Percentiles rank a stretch among this genome's conserved stretches.
These are phyloP conservation scores for Boletales sp. DNA, from an alignment of 768 basidiomycete genomes.

Conservation along the genomic window DNA sequence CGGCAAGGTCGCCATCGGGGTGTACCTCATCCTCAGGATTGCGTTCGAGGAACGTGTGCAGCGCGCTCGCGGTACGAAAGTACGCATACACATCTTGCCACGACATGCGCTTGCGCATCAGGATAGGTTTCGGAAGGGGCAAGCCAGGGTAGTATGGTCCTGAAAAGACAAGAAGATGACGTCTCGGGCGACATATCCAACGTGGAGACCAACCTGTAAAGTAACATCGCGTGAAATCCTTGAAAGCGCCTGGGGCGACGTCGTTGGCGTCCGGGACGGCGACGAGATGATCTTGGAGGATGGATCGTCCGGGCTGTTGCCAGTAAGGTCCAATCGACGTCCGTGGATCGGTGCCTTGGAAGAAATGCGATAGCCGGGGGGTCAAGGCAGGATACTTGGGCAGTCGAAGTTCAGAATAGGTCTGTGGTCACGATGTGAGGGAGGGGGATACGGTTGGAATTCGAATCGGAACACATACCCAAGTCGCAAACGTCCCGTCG, in stretches of 20 bases:
- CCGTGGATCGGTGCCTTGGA: constrained; percentile 52
- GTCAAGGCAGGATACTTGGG: constrained; percentile 54
- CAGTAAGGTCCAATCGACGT: constrained; percentile 70
- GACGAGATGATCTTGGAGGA: constrained; percentile 67
- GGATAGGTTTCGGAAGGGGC: constrained; percentile 36
- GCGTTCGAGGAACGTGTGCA: constrained; percentile 63
- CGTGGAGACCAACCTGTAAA: constrained; percentile 48
- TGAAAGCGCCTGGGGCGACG: constrained; percentile 33
- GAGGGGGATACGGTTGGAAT: too few relatives aligned
- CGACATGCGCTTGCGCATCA: constrained; percentile 58
- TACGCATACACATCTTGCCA: constrained; percentile 69
- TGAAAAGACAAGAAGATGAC: constrained; percentile 2
- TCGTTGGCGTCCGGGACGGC: constrained; percentile 56
- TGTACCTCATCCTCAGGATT: constrained; percentile 53
- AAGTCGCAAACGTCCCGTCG: constrained; percentile 67
- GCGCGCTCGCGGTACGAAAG: constrained; percentile 64
- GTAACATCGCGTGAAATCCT: constrained; percentile 47
- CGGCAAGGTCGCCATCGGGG: constrained; percentile 58
- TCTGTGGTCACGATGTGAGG: constrained; percentile 27
- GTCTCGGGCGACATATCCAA: too few relatives aligned
- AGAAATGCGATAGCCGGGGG: constrained; percentile 57
- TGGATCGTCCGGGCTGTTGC: constrained; percentile 75
- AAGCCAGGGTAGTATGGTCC: constrained; percentile 40
- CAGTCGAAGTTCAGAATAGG: constrained; percentile 73
- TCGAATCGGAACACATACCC: constrained; percentile 43